Percentiles rank a stretch among this genome's conserved stretches.
Evolutionary conservation across 2,329 filamentous ascomycete species (phyloP).

Genomic region (Seiridium unicorne): DNA sequence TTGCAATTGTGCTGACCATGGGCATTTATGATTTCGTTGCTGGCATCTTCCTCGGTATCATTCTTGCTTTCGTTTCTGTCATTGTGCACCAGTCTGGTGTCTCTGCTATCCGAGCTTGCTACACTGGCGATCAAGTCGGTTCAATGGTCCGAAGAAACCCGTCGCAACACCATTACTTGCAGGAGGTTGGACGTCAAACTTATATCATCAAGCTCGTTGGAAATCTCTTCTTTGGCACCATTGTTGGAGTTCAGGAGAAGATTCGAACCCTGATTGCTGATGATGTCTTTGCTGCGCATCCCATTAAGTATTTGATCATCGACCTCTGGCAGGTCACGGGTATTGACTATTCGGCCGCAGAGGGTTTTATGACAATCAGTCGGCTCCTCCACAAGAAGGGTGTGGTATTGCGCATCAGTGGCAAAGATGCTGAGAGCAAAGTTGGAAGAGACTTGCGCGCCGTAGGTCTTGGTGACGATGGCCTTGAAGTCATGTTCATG

Average conservation of each 20-base stretch:
- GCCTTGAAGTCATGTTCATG: slow-evolving; percentile 75
- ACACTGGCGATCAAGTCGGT: slow-evolving; percentile 82
- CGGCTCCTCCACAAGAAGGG: slow-evolving; percentile 75
- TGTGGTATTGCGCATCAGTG: slow-evolving; percentile 80
- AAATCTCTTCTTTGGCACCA: slow-evolving; percentile 97
- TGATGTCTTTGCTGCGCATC: slow-evolving; percentile 71
- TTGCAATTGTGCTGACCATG: slow-evolving; percentile 92
- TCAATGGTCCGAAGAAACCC: slow-evolving; percentile 92
- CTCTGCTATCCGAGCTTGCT: slow-evolving; percentile 86
- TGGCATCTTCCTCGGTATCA: slow-evolving; percentile 87
- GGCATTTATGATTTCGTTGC: slow-evolving; percentile 95
- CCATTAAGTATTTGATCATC: slow-evolving; percentile 86
- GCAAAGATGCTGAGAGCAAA: slow-evolving; percentile 72
- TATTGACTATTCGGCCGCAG: slow-evolving; percentile 92
- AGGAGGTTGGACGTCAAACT: slow-evolving; percentile 82
- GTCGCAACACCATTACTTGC: slow-evolving; percentile 82
- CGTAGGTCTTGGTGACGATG: slow-evolving; percentile 76
- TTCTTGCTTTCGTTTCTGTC: slow-evolving; percentile 86
- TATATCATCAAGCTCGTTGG: slow-evolving; percentile 89
- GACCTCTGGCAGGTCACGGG: slow-evolving; percentile 89
- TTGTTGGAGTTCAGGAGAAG: slow-evolving; percentile 89
- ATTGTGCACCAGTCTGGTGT: slow-evolving; percentile 89
- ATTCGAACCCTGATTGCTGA: slow-evolving; percentile 82
- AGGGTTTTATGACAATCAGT: slow-evolving; percentile 91
- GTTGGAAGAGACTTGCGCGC: slow-evolving; percentile 78